Conservation (phyloP, 2,329 filamentous ascomycete genomes). For the Kalmusia sp. region DNA sequence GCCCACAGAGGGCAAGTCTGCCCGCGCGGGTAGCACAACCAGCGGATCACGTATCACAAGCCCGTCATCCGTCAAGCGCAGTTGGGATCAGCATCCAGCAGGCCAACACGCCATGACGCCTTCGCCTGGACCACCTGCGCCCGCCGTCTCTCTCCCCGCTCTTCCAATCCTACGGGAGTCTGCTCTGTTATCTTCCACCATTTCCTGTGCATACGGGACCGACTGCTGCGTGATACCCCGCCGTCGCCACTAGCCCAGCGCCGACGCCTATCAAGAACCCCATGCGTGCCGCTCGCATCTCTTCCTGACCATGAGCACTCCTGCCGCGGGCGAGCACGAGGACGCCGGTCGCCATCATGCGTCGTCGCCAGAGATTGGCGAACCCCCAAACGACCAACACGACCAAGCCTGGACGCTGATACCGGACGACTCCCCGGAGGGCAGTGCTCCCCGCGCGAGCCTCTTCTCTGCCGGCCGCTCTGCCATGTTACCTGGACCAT, state of each 20-base stretch:
- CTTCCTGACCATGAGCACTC: constrained; percentile 16
- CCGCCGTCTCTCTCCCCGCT: constrained; percentile 1
- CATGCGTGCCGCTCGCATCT: constrained; percentile 2
- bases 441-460: constrained; percentile 27
- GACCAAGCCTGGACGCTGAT: constrained; percentile 17
- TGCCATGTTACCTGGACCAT: constrained; percentile 21
- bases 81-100: constrained; percentile 19
- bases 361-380: constrained; percentile 1
- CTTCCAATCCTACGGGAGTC: constrained; percentile 2
- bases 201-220: not conserved
- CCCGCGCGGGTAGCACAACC: constrained; percentile 2
- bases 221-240: not conserved
- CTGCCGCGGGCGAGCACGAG: constrained; percentile 15
- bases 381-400: not conserved
- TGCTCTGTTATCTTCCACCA: constrained; percentile 4
- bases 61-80: constrained; percentile 13
- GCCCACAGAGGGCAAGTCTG: not conserved
- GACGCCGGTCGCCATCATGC: constrained; percentile 11
- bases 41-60: constrained; percentile 21
- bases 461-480: constrained; percentile 37
- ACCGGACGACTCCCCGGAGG: constrained; percentile 11
- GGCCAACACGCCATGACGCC: constrained; percentile 15
- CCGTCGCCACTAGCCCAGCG: not conserved
- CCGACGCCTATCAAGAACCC: not conserved
- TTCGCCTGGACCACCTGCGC: not conserved